phyloP scores from a whole-genome alignment of 345 rosid species.

The Gossypium arboreum region DNA sequence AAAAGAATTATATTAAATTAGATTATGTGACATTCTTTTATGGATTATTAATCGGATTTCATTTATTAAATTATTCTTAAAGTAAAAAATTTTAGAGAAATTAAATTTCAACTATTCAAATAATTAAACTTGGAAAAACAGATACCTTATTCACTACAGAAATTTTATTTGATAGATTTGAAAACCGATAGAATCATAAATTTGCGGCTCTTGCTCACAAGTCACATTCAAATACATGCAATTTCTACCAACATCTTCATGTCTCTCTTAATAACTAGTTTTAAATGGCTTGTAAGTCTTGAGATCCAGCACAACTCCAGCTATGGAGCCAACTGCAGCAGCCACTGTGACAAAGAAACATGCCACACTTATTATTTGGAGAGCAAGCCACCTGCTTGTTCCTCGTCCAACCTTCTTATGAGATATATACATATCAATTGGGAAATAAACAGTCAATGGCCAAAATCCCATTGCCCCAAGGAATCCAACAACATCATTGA shows the following conservation, averaged over 20 bases:
- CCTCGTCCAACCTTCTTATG: slow-evolving; percentile 35
- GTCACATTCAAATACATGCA: neutral
- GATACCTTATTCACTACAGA: neutral
- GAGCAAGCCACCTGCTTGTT: slow-evolving; percentile 38
- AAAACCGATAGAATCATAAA: neutral
- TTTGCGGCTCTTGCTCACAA: neutral
- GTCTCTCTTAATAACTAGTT: slow-evolving; percentile 33
- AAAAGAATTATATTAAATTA: no score
- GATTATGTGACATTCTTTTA: no score
- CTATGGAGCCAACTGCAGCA: slow-evolving; percentile 50
- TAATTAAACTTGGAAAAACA: no score
- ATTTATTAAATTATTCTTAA: no score
- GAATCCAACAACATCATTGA: slow-evolving; percentile 48
- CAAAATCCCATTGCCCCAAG: slow-evolving; percentile 58
- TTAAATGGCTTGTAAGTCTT: slow-evolving; percentile 49
- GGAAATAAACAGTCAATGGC: slow-evolving; percentile 53
- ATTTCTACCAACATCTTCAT: neutral
- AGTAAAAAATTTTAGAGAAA: no score
- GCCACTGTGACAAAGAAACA: slow-evolving; percentile 35
- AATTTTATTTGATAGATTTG: neutral
- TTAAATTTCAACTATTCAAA: no score
- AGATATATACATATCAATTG: slow-evolving; percentile 47
- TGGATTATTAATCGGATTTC: no score
- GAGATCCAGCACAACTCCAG: slow-evolving; percentile 52
- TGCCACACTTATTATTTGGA: slow-evolving; percentile 37